phyloP scores from a whole-genome alignment of 1,284 basidiomycete genomes.

The Irpex sp. region DNA sequence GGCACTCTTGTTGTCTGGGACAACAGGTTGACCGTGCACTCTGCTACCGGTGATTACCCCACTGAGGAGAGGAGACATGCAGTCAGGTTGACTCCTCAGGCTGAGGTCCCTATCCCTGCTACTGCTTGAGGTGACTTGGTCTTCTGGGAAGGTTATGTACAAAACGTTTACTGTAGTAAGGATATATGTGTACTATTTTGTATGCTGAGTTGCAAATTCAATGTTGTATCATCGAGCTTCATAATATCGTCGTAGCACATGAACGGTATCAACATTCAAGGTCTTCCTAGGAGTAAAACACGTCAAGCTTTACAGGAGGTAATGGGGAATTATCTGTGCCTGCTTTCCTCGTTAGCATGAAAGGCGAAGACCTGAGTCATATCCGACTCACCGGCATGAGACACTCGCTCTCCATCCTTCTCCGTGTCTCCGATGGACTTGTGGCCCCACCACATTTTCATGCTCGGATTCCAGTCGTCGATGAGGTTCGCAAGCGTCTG shows the following conservation, averaged over 20 bases:
- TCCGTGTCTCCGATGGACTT: background rate
- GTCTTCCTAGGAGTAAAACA: background rate
- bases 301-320: background rate
- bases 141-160: background rate
- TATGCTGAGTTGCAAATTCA: background rate
- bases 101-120: constrained; percentile 42
- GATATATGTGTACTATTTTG: background rate
- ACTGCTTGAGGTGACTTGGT: background rate
- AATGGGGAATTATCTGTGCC: background rate
- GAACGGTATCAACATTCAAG: background rate
- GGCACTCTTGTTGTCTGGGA: constrained; percentile 49
- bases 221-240: background rate
- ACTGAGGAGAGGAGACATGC: constrained; percentile 40
- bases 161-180: background rate
- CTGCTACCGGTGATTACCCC: constrained; percentile 41
- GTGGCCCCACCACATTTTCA: background rate
- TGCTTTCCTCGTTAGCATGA: background rate
- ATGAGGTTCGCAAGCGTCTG: background rate
- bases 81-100: constrained; percentile 48
- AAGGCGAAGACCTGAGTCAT: background rate
- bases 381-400: background rate
- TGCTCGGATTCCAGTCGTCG: background rate
- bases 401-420: background rate
- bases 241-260: background rate
- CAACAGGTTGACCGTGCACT: constrained; percentile 47